These are phyloP conservation scores for Botryosphaeria dothidea DNA, from an alignment of 2,329 filamentous ascomycete genomes.

Conservation along the genomic window DNA sequence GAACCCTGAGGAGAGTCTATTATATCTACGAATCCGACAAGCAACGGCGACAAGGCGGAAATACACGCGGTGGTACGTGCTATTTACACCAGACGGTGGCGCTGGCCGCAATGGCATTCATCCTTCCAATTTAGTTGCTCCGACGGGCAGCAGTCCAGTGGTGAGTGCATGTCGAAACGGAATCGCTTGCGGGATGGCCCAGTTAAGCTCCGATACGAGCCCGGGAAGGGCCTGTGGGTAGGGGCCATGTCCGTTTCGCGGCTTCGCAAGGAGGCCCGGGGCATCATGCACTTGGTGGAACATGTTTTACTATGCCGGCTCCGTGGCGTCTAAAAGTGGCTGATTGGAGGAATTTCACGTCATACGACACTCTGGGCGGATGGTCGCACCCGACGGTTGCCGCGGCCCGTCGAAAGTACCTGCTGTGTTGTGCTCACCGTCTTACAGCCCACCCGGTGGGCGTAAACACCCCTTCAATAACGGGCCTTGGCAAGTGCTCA, in stretches of 20 bases:
- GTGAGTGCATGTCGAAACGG: background rate
- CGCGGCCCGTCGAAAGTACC: background rate
- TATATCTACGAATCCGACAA: background rate
- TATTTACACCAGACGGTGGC: slow-evolving; percentile 3
- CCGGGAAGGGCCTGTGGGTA: background rate
- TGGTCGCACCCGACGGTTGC: slow-evolving; percentile 6
- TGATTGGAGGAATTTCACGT: slow-evolving; percentile 13
- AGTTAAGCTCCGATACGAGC: slow-evolving; percentile 1
- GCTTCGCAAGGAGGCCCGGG: background rate
- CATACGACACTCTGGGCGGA: background rate
- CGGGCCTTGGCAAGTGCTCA: background rate
- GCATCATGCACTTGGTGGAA: slow-evolving; percentile 14
- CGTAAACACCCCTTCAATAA: background rate
- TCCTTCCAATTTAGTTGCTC: slow-evolving; percentile 1
- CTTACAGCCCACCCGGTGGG: slow-evolving; percentile 11
- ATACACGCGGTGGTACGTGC: background rate
- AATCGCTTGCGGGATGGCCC: background rate
- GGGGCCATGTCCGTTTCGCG: slow-evolving; percentile 1
- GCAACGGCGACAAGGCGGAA: background rate
- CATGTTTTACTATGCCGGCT: background rate
- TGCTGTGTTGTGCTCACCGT: background rate
- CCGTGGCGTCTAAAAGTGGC: background rate
- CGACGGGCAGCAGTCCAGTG: background rate
- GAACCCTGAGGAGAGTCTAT: background rate
- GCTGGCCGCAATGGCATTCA: background rate